phyloP scores from a whole-genome alignment of 108 stramenopile species.

The Seminavis robusta region DNA sequence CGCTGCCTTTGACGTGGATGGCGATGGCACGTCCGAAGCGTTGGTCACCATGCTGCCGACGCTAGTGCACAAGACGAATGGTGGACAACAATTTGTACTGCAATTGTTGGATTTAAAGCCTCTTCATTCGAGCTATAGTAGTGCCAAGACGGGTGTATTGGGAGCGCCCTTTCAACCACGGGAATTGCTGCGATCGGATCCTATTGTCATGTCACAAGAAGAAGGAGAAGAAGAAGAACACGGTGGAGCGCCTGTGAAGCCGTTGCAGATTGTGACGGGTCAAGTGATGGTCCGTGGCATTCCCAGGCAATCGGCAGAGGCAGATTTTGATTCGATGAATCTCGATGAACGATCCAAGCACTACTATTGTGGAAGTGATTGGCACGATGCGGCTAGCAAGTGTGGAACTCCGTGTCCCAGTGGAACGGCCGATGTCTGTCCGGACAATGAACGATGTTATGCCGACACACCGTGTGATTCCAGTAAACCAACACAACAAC shows the following conservation, averaged over 20 bases:
- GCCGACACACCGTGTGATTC: conserved; percentile 82
- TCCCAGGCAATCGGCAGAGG: background rate
- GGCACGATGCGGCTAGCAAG: conserved; percentile 71
- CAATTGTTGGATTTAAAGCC: conserved; percentile 71
- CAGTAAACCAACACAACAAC: conserved; percentile 17
- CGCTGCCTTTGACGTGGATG: conserved; percentile 71
- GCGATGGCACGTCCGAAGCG: conserved; percentile 77
- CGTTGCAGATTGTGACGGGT: conserved; percentile 35
- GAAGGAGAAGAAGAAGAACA: too few species aligned
- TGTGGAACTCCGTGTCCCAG: conserved; percentile 72
- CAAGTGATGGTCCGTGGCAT: conserved; percentile 28
- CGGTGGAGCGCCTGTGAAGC: conserved; percentile 12
- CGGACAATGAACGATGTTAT: conserved; percentile 70
- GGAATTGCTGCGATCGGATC: too few species aligned
- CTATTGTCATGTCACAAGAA: too few species aligned
- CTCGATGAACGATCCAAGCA: conserved; percentile 52
- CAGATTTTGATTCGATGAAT: too few species aligned
- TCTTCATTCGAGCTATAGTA: conserved; percentile 34
- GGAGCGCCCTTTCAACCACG: conserved; percentile 67
- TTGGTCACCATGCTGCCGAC: conserved; percentile 18
- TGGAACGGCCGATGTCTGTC: conserved; percentile 59
- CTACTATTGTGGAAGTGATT: conserved; percentile 83
- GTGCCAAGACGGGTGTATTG: conserved; percentile 7
- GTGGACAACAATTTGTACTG: conserved; percentile 35
- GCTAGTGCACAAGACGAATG: conserved; percentile 5